phyloP scores from a whole-genome alignment of 2,329 filamentous ascomycete species.

The Parastagonospora nodorum region DNA sequence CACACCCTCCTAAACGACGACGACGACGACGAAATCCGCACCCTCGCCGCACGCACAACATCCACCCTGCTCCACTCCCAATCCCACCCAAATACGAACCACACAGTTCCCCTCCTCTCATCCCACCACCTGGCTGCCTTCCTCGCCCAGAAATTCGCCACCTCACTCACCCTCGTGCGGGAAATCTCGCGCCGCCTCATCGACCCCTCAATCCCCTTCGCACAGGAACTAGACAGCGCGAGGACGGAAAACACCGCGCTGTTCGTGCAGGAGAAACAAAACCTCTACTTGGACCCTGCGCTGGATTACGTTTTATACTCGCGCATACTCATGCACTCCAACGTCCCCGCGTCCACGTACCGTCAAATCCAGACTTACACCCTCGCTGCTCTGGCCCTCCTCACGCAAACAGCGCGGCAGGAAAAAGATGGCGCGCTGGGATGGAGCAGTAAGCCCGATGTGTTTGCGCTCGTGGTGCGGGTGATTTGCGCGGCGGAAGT shows the following conservation, averaged over 20 bases:
- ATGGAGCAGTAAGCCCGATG: conserved; percentile 70
- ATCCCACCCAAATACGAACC: conserved; percentile 21
- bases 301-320: conserved; percentile 75
- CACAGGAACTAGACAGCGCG: conserved; percentile 33
- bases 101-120: conserved; percentile 56
- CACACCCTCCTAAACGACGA: conserved; percentile 65
- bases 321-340: conserved; percentile 50
- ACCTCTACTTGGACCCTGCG: conserved; percentile 86
- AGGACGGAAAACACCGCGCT: conserved; percentile 65
- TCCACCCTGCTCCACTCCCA: conserved; percentile 51
- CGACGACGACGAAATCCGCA: conserved; percentile 87
- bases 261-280: conserved; percentile 90
- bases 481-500: conserved; percentile 51
- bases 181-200: conserved; percentile 49
- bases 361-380: conserved; percentile 53
- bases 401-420: conserved; percentile 44
- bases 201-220: conserved; percentile 28
- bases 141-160: conserved; percentile 41
- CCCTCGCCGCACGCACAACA: conserved; percentile 62
- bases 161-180: conserved; percentile 39
- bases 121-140: conserved; percentile 46
- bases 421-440: conserved; percentile 70
- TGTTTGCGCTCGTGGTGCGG: conserved; percentile 64
- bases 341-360: conserved; percentile 11
- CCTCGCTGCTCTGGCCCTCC: conserved; percentile 52